Conservation (phyloP, 441 rosid species). For the Syzygium malaccense region DNA sequence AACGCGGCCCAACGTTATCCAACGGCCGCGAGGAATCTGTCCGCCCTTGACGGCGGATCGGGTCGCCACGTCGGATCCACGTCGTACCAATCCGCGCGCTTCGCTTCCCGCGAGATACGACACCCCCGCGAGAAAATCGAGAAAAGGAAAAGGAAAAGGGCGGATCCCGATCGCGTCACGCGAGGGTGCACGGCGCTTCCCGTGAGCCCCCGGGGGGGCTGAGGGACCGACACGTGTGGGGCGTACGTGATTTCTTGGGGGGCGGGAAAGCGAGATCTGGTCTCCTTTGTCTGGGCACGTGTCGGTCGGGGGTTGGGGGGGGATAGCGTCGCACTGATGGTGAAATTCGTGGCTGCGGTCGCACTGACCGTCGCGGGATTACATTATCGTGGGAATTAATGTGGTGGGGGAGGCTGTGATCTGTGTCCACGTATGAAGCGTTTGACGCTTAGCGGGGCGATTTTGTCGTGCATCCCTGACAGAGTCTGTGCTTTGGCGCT, state of each 20-base stretch:
- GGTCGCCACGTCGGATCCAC: conserved; percentile 29
- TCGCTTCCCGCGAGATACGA: neutral
- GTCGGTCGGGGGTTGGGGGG: neutral
- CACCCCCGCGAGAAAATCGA: neutral
- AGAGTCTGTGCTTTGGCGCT: neutral
- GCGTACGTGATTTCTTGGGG: too few relatives aligned
- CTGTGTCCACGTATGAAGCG: conserved; percentile 24
- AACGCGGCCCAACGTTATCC: neutral
- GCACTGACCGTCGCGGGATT: too few relatives aligned
- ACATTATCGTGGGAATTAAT: too few relatives aligned
- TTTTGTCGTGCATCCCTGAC: neutral
- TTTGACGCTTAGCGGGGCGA: neutral
- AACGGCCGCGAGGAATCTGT: neutral
- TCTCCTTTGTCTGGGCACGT: neutral
- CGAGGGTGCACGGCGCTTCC: neutral
- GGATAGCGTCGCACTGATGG: neutral
- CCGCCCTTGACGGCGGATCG: neutral
- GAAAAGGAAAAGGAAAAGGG: neutral
- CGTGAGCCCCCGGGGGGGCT: neutral
- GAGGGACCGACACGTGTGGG: neutral
- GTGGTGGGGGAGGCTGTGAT: conserved; percentile 1
- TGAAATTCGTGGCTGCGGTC: neutral
- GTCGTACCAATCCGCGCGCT: neutral
- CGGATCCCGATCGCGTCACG: neutral
- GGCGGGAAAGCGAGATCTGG: fast-evolving